Conservation (phyloP, 768 basidiomycete genomes). For the Gyrodon lividus region DNA sequence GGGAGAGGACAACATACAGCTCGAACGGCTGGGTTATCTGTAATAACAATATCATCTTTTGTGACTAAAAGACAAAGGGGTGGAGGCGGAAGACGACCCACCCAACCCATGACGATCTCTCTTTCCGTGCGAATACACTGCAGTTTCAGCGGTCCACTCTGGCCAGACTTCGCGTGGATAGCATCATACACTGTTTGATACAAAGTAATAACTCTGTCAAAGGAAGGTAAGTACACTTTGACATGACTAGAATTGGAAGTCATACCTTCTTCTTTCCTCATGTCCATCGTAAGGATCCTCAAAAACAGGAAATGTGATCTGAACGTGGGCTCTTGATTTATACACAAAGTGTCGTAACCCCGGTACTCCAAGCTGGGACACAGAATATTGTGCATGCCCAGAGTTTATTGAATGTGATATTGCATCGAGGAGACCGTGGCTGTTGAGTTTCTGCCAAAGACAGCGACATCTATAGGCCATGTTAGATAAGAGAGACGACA, state of each 20-base stretch:
- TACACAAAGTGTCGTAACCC: constrained; percentile 94
- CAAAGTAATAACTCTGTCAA: constrained; percentile 68
- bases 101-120: constrained; percentile 95
- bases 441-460: constrained; percentile 55
- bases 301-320: constrained; percentile 82
- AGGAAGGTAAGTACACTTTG: constrained; percentile 3
- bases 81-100: constrained; percentile 37
- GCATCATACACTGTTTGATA: constrained; percentile 89
- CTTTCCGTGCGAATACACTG: constrained; percentile 83
- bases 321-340: constrained; percentile 87
- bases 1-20: constrained; percentile 81
- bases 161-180: constrained; percentile 87
- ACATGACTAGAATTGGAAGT: not conserved
- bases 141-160: constrained; percentile 76
- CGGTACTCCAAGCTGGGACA: constrained; percentile 79
- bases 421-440: constrained; percentile 54
- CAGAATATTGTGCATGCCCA: constrained; percentile 60
- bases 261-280: constrained; percentile 61
- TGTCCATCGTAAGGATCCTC: constrained; percentile 78
- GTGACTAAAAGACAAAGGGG: not conserved
- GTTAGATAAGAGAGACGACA: not conserved
- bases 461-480: not conserved
- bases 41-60: not conserved
- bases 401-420: constrained; percentile 48
- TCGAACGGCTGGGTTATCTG: constrained; percentile 95